Conservation (phyloP, 2,329 filamentous ascomycete species). For the Cladosporium austrohemisphaericum region DNA sequence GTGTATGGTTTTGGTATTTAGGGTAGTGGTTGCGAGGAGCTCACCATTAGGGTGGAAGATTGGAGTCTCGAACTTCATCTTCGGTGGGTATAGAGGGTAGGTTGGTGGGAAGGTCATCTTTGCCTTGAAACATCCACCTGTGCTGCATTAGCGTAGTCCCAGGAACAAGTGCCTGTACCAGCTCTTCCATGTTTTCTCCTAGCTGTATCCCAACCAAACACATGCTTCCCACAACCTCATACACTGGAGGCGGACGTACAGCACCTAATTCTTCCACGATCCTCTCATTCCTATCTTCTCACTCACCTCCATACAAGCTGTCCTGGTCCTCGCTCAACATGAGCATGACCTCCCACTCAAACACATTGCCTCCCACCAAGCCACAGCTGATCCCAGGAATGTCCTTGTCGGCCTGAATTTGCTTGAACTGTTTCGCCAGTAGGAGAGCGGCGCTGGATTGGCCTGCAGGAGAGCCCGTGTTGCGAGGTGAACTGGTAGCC, state of each 20-base stretch:
- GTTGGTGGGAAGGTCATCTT: constrained; percentile 75
- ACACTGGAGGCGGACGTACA: not conserved
- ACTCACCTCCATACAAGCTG: constrained; percentile 83
- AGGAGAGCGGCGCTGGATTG: constrained; percentile 62
- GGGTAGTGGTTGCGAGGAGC: constrained; percentile 18
- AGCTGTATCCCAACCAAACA: not conserved
- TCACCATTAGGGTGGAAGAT: constrained; percentile 89
- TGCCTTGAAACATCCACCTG: constrained; percentile 90
- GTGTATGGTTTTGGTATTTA: not conserved
- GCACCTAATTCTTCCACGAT: not conserved
- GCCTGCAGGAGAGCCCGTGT: constrained; percentile 1
- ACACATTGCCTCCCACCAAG: constrained; percentile 79
- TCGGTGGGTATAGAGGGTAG: constrained; percentile 85
- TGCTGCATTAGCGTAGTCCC: not conserved
- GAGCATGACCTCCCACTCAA: constrained; percentile 98
- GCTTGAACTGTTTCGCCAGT: constrained; percentile 80
- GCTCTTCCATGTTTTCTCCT: not conserved
- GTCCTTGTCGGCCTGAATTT: constrained; percentile 88
- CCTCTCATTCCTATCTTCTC: not conserved
- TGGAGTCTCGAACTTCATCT: constrained; percentile 78
- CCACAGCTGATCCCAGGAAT: constrained; percentile 93
- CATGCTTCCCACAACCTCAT: no score
- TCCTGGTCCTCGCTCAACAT: constrained; percentile 82
- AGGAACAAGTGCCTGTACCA: no score
- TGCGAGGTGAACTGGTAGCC: not conserved